These are phyloP conservation scores for Eimeria necatrix DNA, from an alignment of 169 alveolate species.

Conservation along the genomic window DNA sequence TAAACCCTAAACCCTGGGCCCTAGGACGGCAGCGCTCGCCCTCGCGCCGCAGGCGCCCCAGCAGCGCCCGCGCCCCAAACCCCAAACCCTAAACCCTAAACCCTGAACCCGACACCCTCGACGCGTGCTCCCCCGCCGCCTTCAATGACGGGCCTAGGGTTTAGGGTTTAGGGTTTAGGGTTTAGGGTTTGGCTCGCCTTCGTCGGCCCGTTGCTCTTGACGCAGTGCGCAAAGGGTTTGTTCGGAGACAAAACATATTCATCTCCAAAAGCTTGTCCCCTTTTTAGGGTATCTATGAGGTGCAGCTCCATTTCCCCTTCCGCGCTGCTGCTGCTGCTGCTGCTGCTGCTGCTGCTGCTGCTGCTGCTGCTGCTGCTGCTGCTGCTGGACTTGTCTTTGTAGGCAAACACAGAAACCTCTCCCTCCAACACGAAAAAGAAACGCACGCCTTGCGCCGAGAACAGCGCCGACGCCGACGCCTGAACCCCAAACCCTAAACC, in stretches of 20 bases:
- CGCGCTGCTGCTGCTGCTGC: slow-evolving; percentile 28
- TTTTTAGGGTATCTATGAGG: slow-evolving; percentile 84
- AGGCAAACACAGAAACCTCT: slow-evolving; percentile 82
- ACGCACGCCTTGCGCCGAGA: slow-evolving; percentile 87
- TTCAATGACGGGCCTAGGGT: background rate
- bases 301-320: slow-evolving; percentile 9
- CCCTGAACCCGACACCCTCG: background rate
- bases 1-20: background rate
- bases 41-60: background rate
- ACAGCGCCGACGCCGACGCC: slow-evolving; percentile 33
- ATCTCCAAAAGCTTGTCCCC: slow-evolving; percentile 97
- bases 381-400: background rate
- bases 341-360: slow-evolving; percentile 32
- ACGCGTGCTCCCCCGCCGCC: background rate
- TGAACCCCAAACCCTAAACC: slow-evolving; percentile 2
- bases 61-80: background rate
- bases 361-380: slow-evolving; percentile 44
- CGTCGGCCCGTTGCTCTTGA: slow-evolving; percentile 86
- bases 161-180: slow-evolving; percentile 36
- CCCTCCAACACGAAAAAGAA: slow-evolving; percentile 93
- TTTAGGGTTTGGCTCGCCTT: slow-evolving; percentile 36
- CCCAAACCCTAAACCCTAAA: slow-evolving; percentile 14
- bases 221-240: slow-evolving; percentile 90
- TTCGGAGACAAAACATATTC: slow-evolving; percentile 93
- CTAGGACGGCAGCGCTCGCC: background rate